A percentile compares a stretch with the other conserved stretches of the same genome.
phyloP scores from a whole-genome alignment of 768 basidiomycete species.

The Scleroderma bovista region DNA sequence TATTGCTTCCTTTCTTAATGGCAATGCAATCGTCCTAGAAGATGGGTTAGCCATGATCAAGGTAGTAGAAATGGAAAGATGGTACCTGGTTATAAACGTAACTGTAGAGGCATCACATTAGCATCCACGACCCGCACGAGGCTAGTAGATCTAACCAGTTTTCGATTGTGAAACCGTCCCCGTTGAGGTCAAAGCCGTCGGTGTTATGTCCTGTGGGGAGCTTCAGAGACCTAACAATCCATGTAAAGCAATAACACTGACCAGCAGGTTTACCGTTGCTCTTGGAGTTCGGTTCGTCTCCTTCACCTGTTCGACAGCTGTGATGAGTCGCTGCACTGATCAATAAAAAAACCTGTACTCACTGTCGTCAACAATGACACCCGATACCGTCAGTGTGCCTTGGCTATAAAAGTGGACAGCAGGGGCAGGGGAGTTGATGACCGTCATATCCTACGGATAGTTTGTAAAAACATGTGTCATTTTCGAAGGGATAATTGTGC shows the following conservation, averaged over 20 bases:
- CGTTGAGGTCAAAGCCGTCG: slow-evolving; percentile 44
- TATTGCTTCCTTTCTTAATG: slow-evolving; percentile 39
- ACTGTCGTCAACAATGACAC: slow-evolving; percentile 54
- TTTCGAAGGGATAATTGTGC: slow-evolving; percentile 3
- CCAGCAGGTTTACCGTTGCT: slow-evolving; percentile 48
- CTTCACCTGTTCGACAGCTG: slow-evolving; percentile 36
- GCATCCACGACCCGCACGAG: not conserved
- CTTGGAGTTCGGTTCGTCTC: slow-evolving; percentile 45
- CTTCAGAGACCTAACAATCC: not conserved
- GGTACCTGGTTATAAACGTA: slow-evolving; percentile 21
- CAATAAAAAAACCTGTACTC: slow-evolving; percentile 10
- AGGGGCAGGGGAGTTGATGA: slow-evolving; percentile 37
- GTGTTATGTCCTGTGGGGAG: slow-evolving; percentile 38
- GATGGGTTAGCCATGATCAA: not conserved
- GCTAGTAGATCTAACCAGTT: slow-evolving; percentile 9
- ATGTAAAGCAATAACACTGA: not conserved
- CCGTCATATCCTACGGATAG: slow-evolving; percentile 26
- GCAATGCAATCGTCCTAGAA: slow-evolving; percentile 60
- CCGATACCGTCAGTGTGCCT: slow-evolving; percentile 36
- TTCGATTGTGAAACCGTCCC: slow-evolving; percentile 31
- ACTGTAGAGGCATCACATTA: slow-evolving; percentile 1
- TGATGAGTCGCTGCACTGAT: not conserved
- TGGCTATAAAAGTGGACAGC: slow-evolving; percentile 26
- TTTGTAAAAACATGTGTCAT: not conserved
- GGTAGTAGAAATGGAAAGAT: not conserved